Evolutionary conservation across 371 early-diverging fungal genomes (phyloP), one percentile per base, ranked within the genome.

Genomic region (Smittium culicis): DNA sequence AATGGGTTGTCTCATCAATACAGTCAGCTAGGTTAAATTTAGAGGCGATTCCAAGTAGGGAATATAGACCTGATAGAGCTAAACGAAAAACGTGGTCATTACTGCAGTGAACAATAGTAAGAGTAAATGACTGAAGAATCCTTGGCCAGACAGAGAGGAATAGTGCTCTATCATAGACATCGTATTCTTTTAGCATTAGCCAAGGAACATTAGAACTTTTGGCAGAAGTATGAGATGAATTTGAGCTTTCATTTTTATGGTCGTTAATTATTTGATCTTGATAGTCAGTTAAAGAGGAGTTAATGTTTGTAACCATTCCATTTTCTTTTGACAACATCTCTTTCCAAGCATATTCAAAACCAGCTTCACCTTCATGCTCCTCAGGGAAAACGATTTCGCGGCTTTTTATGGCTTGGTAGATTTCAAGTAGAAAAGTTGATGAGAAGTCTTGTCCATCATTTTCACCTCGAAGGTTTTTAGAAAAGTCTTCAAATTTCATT

Each of bases 311-410:
- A 79, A 34, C 58, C 16, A 32, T 35, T 35, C 33, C 59, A 33
- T 31, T 29, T 67, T 61, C 59, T 76, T 77, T 68, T 24, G 33
- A 35, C 65, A 90, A 74, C n/a, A 92, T 73, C 66, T 92, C 92
- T 70, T 86, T 91, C 96, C 96, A 97, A 0, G 89, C 87, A 72
- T 92, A 93, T 65, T 90, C 90, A 74, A 96, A 94, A 24, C 94
- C 93, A n/a, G 92, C 81, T 16, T 86, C 88, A 0, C 96, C 96
- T 67, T 92, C 91, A 67, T 92, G 92, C 68, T 93, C 94, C 73
- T 88, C 90, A 1, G 92, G 91, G 81, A 92, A 85, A 1, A 93
- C 81, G 68, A 92, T 90, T 74, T 93, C 93, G 34, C 82, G 79
- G 63, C 84, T 81, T 28, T 82, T 80, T 67, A 93, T 92, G 1